phyloP scores from a whole-genome alignment of 1,284 basidiomycete species.

The Ustilago esculenta region DNA sequence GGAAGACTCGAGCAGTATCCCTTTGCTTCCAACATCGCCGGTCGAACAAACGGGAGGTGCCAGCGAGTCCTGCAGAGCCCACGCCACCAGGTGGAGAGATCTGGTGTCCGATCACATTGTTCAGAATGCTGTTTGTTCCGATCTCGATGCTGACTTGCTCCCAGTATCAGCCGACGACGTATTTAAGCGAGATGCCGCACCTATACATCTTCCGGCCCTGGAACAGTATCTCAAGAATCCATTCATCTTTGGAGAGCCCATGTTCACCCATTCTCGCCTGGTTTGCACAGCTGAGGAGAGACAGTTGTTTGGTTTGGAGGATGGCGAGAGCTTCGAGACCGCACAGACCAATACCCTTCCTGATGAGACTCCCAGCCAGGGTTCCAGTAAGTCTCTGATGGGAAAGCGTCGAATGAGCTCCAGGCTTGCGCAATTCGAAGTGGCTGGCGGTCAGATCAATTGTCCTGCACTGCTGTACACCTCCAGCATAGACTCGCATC shows the following conservation, averaged over 20 bases:
- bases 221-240: slow-evolving; percentile 55
- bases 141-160: slow-evolving; percentile 14
- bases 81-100: slow-evolving; percentile 12
- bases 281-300: slow-evolving; percentile 46
- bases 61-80: slow-evolving; percentile 5
- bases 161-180: slow-evolving; percentile 56
- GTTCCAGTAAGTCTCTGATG: background rate
- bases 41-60: background rate
- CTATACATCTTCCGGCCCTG: slow-evolving; percentile 65
- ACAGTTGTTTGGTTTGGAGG: slow-evolving; percentile 45
- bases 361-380: background rate
- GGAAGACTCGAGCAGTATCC: slow-evolving; percentile 33
- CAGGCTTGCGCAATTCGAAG: slow-evolving; percentile 20
- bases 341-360: no score
- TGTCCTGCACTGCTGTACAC: slow-evolving; percentile 28
- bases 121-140: slow-evolving; percentile 12
- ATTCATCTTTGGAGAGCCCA: slow-evolving; percentile 43
- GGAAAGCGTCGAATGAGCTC: slow-evolving; percentile 14
- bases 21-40: slow-evolving; percentile 13
- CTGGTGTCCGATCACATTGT: slow-evolving; percentile 13
- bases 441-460: slow-evolving; percentile 40
- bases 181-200: slow-evolving; percentile 56
- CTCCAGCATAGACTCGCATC: slow-evolving; percentile 9
- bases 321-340: background rate
- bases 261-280: slow-evolving; percentile 34